Conservation (phyloP, 257 asterid species). For the Rhazya stricta region DNA sequence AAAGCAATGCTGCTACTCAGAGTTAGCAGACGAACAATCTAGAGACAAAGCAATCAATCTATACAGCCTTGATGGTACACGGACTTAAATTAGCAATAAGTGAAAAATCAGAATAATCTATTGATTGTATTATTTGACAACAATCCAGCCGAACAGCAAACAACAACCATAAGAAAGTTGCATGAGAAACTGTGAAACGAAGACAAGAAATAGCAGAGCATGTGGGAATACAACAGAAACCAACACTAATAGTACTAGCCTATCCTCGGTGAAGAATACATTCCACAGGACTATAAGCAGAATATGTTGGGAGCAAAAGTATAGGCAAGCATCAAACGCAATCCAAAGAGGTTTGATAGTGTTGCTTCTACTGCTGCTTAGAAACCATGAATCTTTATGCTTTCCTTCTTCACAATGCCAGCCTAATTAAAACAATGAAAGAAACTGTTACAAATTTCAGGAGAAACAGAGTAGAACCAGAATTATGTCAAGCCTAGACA, state of each 20-base stretch:
- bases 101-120: background rate
- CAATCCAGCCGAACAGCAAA: background rate
- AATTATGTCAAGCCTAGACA: background rate
- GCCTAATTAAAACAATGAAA: slow-evolving; percentile 34
- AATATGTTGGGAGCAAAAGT: background rate
- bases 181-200: background rate
- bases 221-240: slow-evolving; percentile 6
- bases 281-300: slow-evolving; percentile 7
- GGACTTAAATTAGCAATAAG: background rate
- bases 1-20: no score
- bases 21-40: background rate
- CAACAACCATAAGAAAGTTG: background rate
- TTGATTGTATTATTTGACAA: slow-evolving; percentile 2
- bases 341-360: background rate
- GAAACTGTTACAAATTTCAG: background rate
- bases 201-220: slow-evolving; percentile 5
- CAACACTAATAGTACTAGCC: background rate
- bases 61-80: background rate
- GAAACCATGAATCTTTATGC: slow-evolving; percentile 78
- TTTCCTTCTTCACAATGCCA: slow-evolving; percentile 76
- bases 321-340: slow-evolving; percentile 3
- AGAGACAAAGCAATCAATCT: background rate
- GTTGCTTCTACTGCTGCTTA: slow-evolving; percentile 24
- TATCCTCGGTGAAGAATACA: slow-evolving; percentile 3
- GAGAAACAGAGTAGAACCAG: background rate